A percentile compares a stretch with the other conserved stretches of the same genome.
These are phyloP conservation scores for Malassezia caprae DNA, from an alignment of 1,284 basidiomycete species.

Conservation along the genomic window DNA sequence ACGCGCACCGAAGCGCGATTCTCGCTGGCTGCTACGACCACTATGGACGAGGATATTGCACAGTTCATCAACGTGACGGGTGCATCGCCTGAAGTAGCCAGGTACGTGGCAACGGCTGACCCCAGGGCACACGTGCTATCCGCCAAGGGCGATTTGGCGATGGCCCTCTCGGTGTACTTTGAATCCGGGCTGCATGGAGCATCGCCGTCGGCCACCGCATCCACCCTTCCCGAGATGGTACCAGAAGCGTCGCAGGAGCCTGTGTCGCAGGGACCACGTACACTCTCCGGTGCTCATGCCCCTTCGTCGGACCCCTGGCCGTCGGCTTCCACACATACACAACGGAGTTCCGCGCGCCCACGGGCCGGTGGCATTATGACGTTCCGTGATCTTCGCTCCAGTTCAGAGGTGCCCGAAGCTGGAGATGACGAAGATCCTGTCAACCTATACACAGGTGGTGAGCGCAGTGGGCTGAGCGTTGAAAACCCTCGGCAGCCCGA, in stretches of 20 bases:
- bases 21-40: not conserved
- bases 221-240: constrained; percentile 5
- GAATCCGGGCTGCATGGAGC: constrained; percentile 26
- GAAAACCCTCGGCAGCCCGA: constrained; percentile 64
- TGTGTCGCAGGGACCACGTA: constrained; percentile 34
- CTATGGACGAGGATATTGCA: constrained; percentile 34
- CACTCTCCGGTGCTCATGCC: constrained; percentile 44
- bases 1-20: no score
- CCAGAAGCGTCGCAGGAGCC: constrained; percentile 6
- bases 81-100: constrained; percentile 41
- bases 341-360: not conserved
- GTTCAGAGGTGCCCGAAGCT: constrained; percentile 25
- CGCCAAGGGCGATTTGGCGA: constrained; percentile 45
- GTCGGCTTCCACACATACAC: not conserved
- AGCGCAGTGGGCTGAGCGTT: constrained; percentile 70
- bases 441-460: constrained; percentile 47
- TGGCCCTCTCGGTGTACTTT: constrained; percentile 48
- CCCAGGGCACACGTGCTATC: constrained; percentile 47
- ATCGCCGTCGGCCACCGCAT: not conserved
- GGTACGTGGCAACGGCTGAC: constrained; percentile 9
- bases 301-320: constrained; percentile 4
- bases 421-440: constrained; percentile 36
- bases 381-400: constrained; percentile 42
- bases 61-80: constrained; percentile 47
- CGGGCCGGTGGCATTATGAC: constrained; percentile 45